Conservation (phyloP, 371 early-diverging fungal genomes). For the Rhizomucor pusillus region DNA sequence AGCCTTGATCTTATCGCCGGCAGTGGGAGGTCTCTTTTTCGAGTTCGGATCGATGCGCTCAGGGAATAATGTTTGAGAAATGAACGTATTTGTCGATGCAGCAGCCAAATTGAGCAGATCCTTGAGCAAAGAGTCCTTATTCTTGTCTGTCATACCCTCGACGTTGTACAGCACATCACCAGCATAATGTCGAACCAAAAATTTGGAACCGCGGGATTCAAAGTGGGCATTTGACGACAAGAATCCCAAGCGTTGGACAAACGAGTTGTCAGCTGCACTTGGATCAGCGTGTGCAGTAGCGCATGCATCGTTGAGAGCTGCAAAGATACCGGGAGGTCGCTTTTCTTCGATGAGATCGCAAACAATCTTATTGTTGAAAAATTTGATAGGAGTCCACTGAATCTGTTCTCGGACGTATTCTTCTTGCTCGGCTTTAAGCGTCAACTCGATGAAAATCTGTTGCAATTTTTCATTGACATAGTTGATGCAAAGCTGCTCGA, state of each 20-base stretch:
- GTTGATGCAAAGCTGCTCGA: slow-evolving; percentile 99
- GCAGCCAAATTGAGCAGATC: slow-evolving; percentile 85
- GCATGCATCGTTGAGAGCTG: slow-evolving; percentile 93
- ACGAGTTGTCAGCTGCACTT: slow-evolving; percentile 85
- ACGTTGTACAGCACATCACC: slow-evolving; percentile 93
- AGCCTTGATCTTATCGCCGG: slow-evolving; percentile 82
- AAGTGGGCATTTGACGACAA: slow-evolving; percentile 78
- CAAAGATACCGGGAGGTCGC: slow-evolving; percentile 90
- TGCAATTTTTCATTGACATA: slow-evolving; percentile 99
- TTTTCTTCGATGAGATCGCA: slow-evolving; percentile 97
- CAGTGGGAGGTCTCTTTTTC: slow-evolving; percentile 86
- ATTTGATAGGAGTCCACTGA: slow-evolving; percentile 99
- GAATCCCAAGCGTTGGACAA: slow-evolving; percentile 73
- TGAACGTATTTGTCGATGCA: slow-evolving; percentile 63
- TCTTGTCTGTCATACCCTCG: slow-evolving; percentile 97
- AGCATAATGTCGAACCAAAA: slow-evolving; percentile 96
- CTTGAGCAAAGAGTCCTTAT: slow-evolving; percentile 95
- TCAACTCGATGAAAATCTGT: slow-evolving; percentile 99
- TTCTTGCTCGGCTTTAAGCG: slow-evolving; percentile 98
- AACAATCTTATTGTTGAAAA: slow-evolving; percentile 98
- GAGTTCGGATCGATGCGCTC: slow-evolving; percentile 84
- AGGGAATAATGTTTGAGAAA: slow-evolving; percentile 76
- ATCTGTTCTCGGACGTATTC: slow-evolving; percentile 97
- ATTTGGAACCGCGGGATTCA: slow-evolving; percentile 71
- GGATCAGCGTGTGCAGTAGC: slow-evolving; percentile 90